Evolutionary conservation across 2,329 filamentous ascomycete species (phyloP).

Genomic region (Talaromyces sp.): DNA sequence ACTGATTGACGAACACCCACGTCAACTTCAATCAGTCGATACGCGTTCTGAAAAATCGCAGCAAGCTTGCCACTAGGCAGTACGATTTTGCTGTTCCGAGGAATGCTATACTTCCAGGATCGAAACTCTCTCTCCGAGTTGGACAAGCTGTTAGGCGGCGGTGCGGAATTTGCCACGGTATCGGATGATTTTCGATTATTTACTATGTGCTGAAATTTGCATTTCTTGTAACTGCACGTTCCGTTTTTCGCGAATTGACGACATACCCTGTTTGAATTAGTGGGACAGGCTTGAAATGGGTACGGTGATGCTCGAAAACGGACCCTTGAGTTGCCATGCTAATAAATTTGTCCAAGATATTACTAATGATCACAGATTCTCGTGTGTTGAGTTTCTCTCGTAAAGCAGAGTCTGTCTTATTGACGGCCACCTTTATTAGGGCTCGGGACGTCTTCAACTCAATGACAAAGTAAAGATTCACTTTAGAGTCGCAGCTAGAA

Average conservation of each 20-base stretch:
- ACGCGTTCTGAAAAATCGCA: constrained; percentile 28
- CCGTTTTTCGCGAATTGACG: constrained; percentile 1
- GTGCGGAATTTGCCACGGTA: not conserved
- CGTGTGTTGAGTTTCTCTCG: too few relatives aligned
- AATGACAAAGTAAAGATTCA: not conserved
- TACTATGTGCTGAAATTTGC: constrained; percentile 8
- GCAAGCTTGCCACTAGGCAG: constrained; percentile 14
- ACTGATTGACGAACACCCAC: constrained; percentile 28
- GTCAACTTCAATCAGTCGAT: constrained; percentile 24
- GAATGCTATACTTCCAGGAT: constrained; percentile 1
- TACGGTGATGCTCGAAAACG: not conserved
- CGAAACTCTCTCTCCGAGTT: constrained; percentile 1
- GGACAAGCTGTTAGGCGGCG: not conserved
- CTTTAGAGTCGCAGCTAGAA: not conserved
- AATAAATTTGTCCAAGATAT: not conserved
- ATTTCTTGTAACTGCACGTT: constrained; percentile 4
- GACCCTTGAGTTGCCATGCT: not conserved
- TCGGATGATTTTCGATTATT: not conserved
- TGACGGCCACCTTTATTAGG: not conserved
- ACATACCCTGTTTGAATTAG: constrained; percentile 1
- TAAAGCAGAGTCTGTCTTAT: too few relatives aligned
- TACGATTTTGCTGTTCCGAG: not conserved
- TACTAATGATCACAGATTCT: not conserved
- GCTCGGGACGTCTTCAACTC: not conserved
- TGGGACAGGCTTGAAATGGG: not conserved